Conservation (phyloP, 192 early-diverging fungal genomes). For the Podila clonocystis region DNA sequence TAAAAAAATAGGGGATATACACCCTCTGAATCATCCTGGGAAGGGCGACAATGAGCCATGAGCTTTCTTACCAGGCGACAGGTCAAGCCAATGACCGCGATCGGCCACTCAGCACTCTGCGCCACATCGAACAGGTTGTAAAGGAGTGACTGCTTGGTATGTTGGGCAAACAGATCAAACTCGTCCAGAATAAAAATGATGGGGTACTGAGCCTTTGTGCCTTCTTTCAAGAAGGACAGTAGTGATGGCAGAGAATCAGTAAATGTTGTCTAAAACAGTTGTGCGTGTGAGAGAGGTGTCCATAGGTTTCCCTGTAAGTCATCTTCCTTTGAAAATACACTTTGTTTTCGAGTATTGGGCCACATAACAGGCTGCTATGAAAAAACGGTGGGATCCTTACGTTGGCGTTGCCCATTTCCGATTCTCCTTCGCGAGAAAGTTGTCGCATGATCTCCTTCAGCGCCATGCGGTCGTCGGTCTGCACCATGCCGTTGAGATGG, state of each 20-base stretch:
- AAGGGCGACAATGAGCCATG: too few species aligned
- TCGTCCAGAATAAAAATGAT: conserved; percentile 93
- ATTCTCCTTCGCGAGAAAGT: conserved; percentile 67
- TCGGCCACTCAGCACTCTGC: conserved; percentile 83
- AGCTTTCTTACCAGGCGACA: conserved; percentile 65
- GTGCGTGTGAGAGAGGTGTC: conserved; percentile 22
- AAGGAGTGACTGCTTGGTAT: conserved; percentile 91
- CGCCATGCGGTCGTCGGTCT: conserved; percentile 85
- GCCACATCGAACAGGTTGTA: conserved; percentile 95
- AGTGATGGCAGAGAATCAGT: conserved; percentile 74
- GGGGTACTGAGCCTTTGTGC: conserved; percentile 61
- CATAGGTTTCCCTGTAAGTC: background rate
- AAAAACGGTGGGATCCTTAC: conserved; percentile 15
- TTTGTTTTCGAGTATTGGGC: background rate
- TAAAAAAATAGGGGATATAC: background rate
- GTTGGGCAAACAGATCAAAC: conserved; percentile 91
- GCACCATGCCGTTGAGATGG: conserved; percentile 78
- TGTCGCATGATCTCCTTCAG: conserved; percentile 86
- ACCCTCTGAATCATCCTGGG: background rate
- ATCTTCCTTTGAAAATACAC: too few species aligned
- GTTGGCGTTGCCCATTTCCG: conserved; percentile 56
- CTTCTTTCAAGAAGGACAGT: conserved; percentile 70
- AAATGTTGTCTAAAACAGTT: conserved; percentile 64
- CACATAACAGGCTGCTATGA: background rate
- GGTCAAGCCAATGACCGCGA: conserved; percentile 89